Percentiles rank a stretch among this genome's conserved stretches.
phyloP scores from a whole-genome alignment of 106 monocot genomes.

The Platanthera zijinensis region DNA sequence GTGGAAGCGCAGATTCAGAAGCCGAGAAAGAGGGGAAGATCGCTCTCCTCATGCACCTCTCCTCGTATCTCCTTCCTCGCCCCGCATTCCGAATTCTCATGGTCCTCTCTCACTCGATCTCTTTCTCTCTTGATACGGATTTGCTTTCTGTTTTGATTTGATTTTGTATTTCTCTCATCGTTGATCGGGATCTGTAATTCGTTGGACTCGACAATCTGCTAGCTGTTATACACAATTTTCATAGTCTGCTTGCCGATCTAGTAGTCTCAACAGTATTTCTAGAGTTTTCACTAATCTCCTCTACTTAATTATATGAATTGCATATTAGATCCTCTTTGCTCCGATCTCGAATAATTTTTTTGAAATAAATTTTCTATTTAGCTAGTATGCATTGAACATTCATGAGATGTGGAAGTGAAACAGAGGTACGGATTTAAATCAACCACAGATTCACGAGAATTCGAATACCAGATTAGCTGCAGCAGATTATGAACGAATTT shows the following conservation, averaged over 20 bases:
- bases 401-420: background rate
- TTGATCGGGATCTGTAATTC: background rate
- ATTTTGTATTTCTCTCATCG: background rate
- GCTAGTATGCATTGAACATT: background rate
- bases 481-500: background rate
- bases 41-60: slow-evolving; percentile 25
- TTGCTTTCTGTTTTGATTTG: background rate
- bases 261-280: background rate
- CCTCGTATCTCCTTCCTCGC: slow-evolving; percentile 27
- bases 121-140: slow-evolving; percentile 5
- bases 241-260: background rate
- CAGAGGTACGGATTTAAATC: background rate
- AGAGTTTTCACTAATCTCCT: background rate
- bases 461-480: background rate
- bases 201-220: background rate
- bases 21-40: slow-evolving; percentile 9
- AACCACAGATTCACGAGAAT: background rate
- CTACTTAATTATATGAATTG: too few relatives aligned
- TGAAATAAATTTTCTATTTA: background rate
- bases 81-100: slow-evolving; percentile 28
- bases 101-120: slow-evolving; percentile 21
- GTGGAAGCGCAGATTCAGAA: background rate
- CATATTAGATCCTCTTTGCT: background rate
- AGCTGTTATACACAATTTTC: background rate
- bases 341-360: background rate